Base-by-base conservation (phyloP, 768 basidiomycete species). In the Xanthoconium stramineum region DNA sequence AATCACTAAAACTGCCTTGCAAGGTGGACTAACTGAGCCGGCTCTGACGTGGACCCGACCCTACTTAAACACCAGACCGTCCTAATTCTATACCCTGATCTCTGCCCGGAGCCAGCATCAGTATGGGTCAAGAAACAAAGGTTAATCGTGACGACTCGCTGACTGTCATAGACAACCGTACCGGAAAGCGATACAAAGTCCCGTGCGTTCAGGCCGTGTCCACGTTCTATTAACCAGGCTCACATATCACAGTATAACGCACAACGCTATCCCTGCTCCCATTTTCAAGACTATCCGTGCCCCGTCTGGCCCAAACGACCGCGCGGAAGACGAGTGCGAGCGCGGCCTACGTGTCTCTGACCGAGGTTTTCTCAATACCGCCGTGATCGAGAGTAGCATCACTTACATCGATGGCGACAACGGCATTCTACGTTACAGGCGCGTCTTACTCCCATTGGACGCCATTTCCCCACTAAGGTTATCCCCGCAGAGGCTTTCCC, bases 401-500 rank as follows among this genome's bases (percentile, higher is more conserved):
- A 94, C 93, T 0, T 95, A 86, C 62, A 96, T 96, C 60, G 93
- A 96, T 66, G 94, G 94, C 46, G 90, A 94, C 19, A 86, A 82
- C 38, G 92, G 91, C 78, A 82, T 91, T 48, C 70, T 91, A 57
- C 84, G 89, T 45, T 92, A 91, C 72, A 83, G 89, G 89, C 87
- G 56, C 37, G 60, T 58, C 51, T 10, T 1, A 24, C 30, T 53
- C 55, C 17, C 33, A 14, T 24, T 24, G 5, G 36, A 55, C 44
- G 7, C 50, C 0, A 17, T 39, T 32, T 28, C 0, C 53, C 53
- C n/a, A 44, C 47, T 32, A 15, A 30, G 1, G 13, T 3, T 39
- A 12, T 38, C 62, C 15, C 52, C 48, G 39, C 65, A 89, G 92
- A 73, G 94, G 94, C 20, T 94, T 94, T 68, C 93, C 94, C 15